phyloP scores from a whole-genome alignment of 441 rosid species.

The Biscutella laevigata region DNA sequence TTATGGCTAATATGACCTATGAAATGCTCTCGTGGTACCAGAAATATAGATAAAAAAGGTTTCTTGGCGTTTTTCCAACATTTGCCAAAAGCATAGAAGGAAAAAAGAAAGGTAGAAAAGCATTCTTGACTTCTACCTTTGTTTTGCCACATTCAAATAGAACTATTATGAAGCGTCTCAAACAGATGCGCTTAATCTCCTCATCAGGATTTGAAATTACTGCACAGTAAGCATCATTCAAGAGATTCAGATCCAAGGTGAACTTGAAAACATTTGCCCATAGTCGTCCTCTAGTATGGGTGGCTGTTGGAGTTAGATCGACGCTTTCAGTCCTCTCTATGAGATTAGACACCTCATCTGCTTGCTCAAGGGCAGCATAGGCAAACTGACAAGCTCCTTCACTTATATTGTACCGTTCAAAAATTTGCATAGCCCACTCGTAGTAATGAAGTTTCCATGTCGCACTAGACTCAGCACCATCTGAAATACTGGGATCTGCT shows the following conservation, averaged over 20 bases:
- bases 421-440: slow-evolving; percentile 97
- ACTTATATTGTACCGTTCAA: slow-evolving; percentile 80
- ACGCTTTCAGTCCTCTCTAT: slow-evolving; percentile 28
- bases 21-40: not conserved
- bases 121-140: slow-evolving; percentile 46
- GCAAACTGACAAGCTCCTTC: slow-evolving; percentile 98
- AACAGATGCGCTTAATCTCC: slow-evolving; percentile 89
- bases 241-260: slow-evolving; percentile 74
- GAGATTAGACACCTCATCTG: slow-evolving; percentile 65
- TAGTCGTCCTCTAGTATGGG: slow-evolving; percentile 63
- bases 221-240: slow-evolving; percentile 92
- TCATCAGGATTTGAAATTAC: slow-evolving; percentile 97
- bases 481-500: slow-evolving; percentile 33
- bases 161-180: slow-evolving; percentile 88
- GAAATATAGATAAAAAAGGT: not conserved
- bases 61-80: not conserved
- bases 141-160: slow-evolving; percentile 75
- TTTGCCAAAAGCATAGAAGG: not conserved
- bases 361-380: slow-evolving; percentile 98
- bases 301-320: slow-evolving; percentile 48
- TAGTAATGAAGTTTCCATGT: slow-evolving; percentile 94
- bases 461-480: slow-evolving; percentile 45
- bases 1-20: not conserved
- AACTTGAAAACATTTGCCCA: slow-evolving; percentile 98
- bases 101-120: not conserved